Conservation (phyloP, 352 stramenopile genomes). For the Pythium volutum region DNA sequence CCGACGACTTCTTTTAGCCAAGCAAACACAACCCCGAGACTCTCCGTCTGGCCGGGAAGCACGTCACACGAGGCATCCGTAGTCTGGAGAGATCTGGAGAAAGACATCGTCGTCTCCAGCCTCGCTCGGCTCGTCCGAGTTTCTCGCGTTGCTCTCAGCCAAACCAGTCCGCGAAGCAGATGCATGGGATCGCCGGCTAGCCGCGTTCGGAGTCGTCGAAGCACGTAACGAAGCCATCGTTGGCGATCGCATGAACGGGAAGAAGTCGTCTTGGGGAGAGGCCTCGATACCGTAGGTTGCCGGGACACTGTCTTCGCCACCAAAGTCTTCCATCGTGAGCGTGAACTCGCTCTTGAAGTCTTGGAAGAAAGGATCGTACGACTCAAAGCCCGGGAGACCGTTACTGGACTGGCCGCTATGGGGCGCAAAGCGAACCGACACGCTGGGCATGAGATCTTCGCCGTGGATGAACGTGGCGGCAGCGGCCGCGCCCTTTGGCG, state of each 20-base stretch:
- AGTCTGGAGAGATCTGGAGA: constrained; percentile 81
- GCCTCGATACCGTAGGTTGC: constrained; percentile 17
- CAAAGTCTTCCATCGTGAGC: constrained; percentile 45
- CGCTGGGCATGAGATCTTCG: constrained; percentile 25
- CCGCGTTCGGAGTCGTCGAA: constrained; percentile 1
- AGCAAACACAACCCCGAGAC: not conserved
- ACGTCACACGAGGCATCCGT: constrained; percentile 71
- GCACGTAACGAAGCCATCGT: constrained; percentile 29
- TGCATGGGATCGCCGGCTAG: constrained; percentile 29
- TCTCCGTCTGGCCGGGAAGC: not conserved
- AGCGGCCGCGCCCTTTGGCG: not conserved
- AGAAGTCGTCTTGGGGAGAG: constrained; percentile 22
- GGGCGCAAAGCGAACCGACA: constrained; percentile 26
- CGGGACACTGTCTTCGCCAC: constrained; percentile 21
- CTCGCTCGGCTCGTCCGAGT: constrained; percentile 15
- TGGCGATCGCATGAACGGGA: constrained; percentile 24
- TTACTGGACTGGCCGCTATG: not conserved
- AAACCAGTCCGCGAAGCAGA: constrained; percentile 47
- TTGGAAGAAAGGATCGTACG: constrained; percentile 43
- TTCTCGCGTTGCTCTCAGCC: constrained; percentile 24
- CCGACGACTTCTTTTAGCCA: not conserved
- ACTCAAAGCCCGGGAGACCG: constrained; percentile 30
- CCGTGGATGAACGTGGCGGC: constrained; percentile 4
- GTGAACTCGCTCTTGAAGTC: constrained; percentile 43
- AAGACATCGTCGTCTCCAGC: constrained; percentile 71